Percentiles rank a stretch among this genome's conserved stretches.
These are phyloP conservation scores for Aureobasidium sp. DNA, from an alignment of 2,329 filamentous ascomycete genomes.

Conservation along the genomic window DNA sequence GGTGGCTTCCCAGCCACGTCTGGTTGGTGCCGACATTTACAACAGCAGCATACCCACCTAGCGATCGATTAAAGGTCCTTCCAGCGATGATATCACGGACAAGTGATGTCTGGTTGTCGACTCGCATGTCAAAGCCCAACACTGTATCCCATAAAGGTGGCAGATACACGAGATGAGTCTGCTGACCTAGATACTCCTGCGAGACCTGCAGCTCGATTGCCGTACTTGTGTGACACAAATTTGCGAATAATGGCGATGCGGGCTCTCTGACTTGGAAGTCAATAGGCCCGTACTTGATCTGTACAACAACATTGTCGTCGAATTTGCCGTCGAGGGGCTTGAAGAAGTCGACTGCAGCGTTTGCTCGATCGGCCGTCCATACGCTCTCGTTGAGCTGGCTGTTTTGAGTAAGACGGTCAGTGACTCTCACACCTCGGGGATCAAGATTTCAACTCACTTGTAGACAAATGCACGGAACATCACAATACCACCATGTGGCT, in stretches of 20 bases:
- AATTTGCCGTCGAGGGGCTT: conserved; percentile 57
- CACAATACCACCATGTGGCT: conserved; percentile 54
- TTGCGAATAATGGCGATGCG: conserved; percentile 56
- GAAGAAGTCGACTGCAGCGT: conserved; percentile 63
- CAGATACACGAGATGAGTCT: conserved; percentile 61
- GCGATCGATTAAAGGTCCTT: conserved; percentile 48
- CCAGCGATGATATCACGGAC: conserved; percentile 57
- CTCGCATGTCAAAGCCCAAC: conserved; percentile 59
- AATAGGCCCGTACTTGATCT: conserved; percentile 69
- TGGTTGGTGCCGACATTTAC: conserved; percentile 59
- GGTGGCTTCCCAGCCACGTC: conserved; percentile 63
- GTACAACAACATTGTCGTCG: conserved; percentile 62
- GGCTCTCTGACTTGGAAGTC: conserved; percentile 69
- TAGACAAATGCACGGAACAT: conserved; percentile 71
- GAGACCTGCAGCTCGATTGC: conserved; percentile 61
- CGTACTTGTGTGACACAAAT: conserved; percentile 40
- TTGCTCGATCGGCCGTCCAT: conserved; percentile 63
- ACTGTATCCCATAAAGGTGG: conserved; percentile 62
- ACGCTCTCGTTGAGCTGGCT: conserved; percentile 46
- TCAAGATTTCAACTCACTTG: conserved; percentile 29
- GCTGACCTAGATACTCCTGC: conserved; percentile 66
- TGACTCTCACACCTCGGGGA: too few relatives aligned
- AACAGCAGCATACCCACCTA: conserved; percentile 59
- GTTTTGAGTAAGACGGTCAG: too few relatives aligned
- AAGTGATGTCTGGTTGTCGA: conserved; percentile 49